Evolutionary conservation across 768 basidiomycete genomes (phyloP).

Genomic region (Lactifluus hygrophoroides): DNA sequence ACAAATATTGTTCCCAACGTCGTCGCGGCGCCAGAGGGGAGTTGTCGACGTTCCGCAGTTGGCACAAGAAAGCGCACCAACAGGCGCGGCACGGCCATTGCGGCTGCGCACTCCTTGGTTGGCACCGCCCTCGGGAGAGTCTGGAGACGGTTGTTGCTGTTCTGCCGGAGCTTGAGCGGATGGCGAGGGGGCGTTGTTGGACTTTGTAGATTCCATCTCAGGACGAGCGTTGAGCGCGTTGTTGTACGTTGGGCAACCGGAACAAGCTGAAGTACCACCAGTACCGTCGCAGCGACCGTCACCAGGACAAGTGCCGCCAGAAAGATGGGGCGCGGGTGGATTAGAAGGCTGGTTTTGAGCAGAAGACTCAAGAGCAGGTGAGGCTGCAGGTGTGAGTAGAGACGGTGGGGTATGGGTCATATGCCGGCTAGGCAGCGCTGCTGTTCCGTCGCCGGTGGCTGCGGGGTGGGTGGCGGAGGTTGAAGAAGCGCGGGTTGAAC

Average conservation of each 20-base stretch:
- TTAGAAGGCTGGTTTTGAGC: conserved; percentile 21
- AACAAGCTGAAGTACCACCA: conserved; percentile 86
- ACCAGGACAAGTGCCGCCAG: conserved; percentile 84
- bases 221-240: conserved; percentile 50
- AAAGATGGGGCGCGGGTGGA: conserved; percentile 15
- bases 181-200: conserved; percentile 22
- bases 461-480: conserved; percentile 22
- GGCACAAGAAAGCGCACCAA: conserved; percentile 76
- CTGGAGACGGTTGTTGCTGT: conserved; percentile 11
- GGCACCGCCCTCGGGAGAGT: conserved; percentile 12
- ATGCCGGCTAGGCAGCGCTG: conserved; percentile 23
- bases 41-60: conserved; percentile 88
- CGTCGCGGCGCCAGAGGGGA: conserved; percentile 83
- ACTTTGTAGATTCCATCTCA: conserved; percentile 28
- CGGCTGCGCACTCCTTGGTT: conserved; percentile 10
- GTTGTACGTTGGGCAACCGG: conserved; percentile 95
- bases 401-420: conserved; percentile 28
- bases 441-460: conserved; percentile 27
- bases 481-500: conserved; percentile 15
- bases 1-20: conserved; percentile 88
- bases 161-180: conserved; percentile 22
- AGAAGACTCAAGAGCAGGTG: conserved; percentile 26
- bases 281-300: conserved; percentile 98
- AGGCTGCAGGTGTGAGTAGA: conserved; percentile 27
- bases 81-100: conserved; percentile 29